phyloP scores from a whole-genome alignment of 192 early-diverging fungal genomes.

The Jimgerdemannia flammicorona region DNA sequence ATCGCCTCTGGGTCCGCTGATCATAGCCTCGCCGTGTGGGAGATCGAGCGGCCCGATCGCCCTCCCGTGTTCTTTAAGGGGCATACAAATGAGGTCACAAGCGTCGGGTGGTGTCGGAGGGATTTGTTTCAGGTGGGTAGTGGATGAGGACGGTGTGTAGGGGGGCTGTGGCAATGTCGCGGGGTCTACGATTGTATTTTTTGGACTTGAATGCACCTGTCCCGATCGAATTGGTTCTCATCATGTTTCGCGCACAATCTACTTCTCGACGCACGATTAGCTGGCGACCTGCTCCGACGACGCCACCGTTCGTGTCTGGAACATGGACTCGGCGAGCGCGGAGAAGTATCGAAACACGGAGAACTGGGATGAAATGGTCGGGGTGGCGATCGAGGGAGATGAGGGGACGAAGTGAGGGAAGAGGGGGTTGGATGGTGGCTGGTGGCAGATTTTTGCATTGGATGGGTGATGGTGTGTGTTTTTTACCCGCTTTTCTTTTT shows the following conservation, averaged over 20 bases:
- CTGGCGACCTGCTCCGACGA: constrained; percentile 79
- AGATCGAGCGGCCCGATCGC: constrained; percentile 37
- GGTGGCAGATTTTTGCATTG: too few species aligned
- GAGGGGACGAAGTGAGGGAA: background rate
- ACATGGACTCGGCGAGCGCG: constrained; percentile 7
- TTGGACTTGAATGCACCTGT: background rate
- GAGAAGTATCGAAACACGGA: background rate
- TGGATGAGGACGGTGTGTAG: background rate
- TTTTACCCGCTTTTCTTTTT: too few species aligned
- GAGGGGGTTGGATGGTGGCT: too few species aligned
- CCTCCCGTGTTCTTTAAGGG: constrained; percentile 55
- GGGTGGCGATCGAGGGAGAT: background rate
- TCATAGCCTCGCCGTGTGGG: constrained; percentile 70
- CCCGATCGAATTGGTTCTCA: too few species aligned
- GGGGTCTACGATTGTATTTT: background rate
- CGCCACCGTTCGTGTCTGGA: constrained; percentile 71
- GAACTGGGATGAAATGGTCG: background rate
- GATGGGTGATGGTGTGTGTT: too few species aligned
- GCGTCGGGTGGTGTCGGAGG: constrained; percentile 68
- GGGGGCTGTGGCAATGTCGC: background rate
- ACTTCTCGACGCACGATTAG: constrained; percentile 30
- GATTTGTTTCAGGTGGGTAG: constrained; percentile 43
- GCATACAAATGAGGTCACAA: constrained; percentile 64
- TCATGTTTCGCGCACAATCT: too few species aligned
- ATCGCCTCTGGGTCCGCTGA: constrained; percentile 70